Evolutionary conservation across 805 yeast genomes (phyloP).

Genomic region (Vanderwaltozyma yarrowii): DNA sequence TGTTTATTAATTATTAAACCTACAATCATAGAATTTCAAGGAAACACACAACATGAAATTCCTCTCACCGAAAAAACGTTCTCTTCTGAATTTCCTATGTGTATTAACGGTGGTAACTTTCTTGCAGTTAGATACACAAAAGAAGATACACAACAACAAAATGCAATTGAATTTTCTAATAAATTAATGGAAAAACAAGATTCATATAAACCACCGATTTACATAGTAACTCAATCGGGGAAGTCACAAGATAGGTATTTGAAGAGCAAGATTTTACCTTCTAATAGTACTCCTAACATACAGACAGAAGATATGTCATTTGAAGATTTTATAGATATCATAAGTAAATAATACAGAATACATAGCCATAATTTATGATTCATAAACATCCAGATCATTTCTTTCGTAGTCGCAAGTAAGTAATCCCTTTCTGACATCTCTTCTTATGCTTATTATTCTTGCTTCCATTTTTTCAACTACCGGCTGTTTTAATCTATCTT

Average conservation of each 20-base stretch:
- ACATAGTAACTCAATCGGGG: conserved; percentile 6
- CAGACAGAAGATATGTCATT: conserved; percentile 11
- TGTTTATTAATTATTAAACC: conserved; percentile 1
- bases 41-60: background rate
- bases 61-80: background rate
- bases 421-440: too few species aligned
- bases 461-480: too few species aligned
- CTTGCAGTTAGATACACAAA: conserved; percentile 8
- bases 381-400: too few species aligned
- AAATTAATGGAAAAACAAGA: background rate
- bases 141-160: background rate
- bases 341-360: background rate
- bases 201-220: conserved; percentile 7
- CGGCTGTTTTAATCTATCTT: too few species aligned
- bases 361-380: too few species aligned
- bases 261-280: conserved; percentile 7
- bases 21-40: background rate
- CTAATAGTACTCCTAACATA: too few species aligned
- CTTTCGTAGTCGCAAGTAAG: too few species aligned
- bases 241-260: conserved; percentile 15
- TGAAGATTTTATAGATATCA: conserved; percentile 1
- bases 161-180: background rate
- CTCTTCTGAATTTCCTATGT: conserved; percentile 1
- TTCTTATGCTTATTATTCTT: too few species aligned
- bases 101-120: conserved; percentile 13